Conservation (phyloP, 164 flowering plant genomes). For the Litsea cubeba region DNA sequence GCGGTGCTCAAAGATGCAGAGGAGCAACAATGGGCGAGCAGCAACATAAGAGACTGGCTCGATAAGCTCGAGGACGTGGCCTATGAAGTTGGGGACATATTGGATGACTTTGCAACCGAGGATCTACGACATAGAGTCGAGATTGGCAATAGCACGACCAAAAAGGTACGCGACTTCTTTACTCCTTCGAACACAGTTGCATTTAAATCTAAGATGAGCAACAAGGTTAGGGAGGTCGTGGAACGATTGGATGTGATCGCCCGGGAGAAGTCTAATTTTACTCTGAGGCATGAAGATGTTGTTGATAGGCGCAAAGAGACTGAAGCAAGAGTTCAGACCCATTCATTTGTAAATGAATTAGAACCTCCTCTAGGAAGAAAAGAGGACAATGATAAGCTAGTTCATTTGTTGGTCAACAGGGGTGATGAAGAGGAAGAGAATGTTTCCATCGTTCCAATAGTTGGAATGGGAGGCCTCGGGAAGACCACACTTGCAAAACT, state of each 20-base stretch:
- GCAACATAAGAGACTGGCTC: slow-evolving; percentile 7
- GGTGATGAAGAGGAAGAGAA: neutral
- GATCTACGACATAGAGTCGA: neutral
- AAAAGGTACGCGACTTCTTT: neutral
- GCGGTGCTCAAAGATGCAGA: slow-evolving; percentile 25
- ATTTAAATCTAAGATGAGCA: neutral
- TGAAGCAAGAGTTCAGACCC: neutral
- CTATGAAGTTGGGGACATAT: slow-evolving; percentile 2
- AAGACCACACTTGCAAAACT: neutral
- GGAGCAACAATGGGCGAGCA: slow-evolving; percentile 15
- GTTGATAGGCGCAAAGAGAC: neutral
- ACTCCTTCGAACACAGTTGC: neutral
- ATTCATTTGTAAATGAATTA: neutral
- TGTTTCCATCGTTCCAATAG: neutral
- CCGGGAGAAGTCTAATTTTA: neutral
- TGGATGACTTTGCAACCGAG: slow-evolving; percentile 2
- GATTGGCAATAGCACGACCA: neutral
- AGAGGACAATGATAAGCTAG: neutral
- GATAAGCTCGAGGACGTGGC: slow-evolving; percentile 4
- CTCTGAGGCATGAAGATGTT: neutral
- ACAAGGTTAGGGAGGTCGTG: neutral
- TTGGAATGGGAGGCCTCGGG: neutral
- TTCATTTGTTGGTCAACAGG: neutral
- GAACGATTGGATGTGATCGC: slow-evolving; percentile 3
- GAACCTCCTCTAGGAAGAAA: slow-evolving; percentile 9